Base-by-base conservation (phyloP, 768 basidiomycete genomes). In the Pholiota conissans region DNA sequence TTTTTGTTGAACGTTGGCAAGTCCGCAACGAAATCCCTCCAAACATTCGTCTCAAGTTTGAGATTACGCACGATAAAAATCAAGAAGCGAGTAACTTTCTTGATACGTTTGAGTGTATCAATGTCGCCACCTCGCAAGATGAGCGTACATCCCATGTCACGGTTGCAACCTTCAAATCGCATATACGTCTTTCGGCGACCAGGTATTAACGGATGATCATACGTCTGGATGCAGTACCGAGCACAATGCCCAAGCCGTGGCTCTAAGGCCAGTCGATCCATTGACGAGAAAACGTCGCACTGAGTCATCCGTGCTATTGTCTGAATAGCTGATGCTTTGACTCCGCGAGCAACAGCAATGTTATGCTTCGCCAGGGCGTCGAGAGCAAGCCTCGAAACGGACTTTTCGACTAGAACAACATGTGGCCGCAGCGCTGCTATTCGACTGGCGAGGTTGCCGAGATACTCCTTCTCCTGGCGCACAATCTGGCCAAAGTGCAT, bases 141-240 rank as follows among this genome's bases (percentile, higher is more conserved):
- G 63, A 99, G 89, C 2, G 97, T 98, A 62, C 95, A 98, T 0
- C 95, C 95, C 83, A 93, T 90, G 61, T 97, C 93, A 49, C 84
- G 83, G 67, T 84, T 90, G 66, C 95, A 97, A 1, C 96, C 96
- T 72, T 99, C 97, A 66, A 99, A 98, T 1, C 97, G 89, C 93
- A 99, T 95, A 67, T 93, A 91, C 0, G 96, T 93, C 77, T 99
- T 99, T 55, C 97, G 82, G 16, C 83, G 83, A 18, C 94, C 95
- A n/a, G 95, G 94, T 39, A 98, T 99, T 37, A 95, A 79, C 11
- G 85, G 81, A 71, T 99, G 95, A 61, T 98, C 96, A 69, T 90
- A 98, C 0, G 97, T 97, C 71, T 97, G 94, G 5, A 98, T 82
- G 30, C 87, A 81, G 71, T 93, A 96, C 18, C 84, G 83, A 5